Base-by-base conservation (phyloP, 169 alveolate genomes). In the Amoebophrya sp. region DNA sequence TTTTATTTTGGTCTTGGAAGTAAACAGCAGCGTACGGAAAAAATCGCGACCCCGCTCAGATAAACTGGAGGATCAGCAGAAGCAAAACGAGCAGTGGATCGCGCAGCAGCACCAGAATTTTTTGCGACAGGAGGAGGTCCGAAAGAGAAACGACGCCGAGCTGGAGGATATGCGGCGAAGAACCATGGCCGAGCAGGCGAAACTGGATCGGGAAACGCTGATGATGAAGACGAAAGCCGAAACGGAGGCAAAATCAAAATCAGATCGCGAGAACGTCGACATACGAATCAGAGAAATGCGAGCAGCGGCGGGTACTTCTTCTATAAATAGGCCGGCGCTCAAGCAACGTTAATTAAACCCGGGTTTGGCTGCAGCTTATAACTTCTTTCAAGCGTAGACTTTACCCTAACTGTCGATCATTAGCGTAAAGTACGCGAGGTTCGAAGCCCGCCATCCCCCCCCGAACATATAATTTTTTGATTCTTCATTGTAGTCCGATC, bases 1-100 rank as follows among this genome's bases (percentile, higher is more conserved):
- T n/a, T n/a, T n/a, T n/a, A n/a, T n/a, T n/a, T n/a, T n/a, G n/a
- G n/a, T n/a, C n/a, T n/a, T n/a, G n/a, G n/a, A n/a, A n/a, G n/a
- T n/a, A n/a, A n/a, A n/a, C n/a, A n/a, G n/a, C n/a, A n/a, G n/a
- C n/a, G n/a, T n/a, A n/a, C n/a, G n/a, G n/a, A n/a, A n/a, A n/a
- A n/a, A n/a, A n/a, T n/a, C n/a, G n/a, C n/a, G n/a, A n/a, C n/a
- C n/a, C n/a, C n/a, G n/a, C n/a, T n/a, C 67, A 45, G 67, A 97
- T 92, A 97, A 97, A 93, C 91, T 96, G 91, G 94, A 96, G 93
- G 98, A 97, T 90, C 98, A 98, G 93, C 96, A 96, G 93, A 95
- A 95, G 43, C 98, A 97, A 92, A 97, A 97, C 92, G 99, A 97
- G 92, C 98, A 96, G 90, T 96, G 97, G 97, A 92, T 97, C n/a